Conservation (phyloP, 2,329 filamentous ascomycete genomes). For the Neopestalotiopsis sp. region DNA sequence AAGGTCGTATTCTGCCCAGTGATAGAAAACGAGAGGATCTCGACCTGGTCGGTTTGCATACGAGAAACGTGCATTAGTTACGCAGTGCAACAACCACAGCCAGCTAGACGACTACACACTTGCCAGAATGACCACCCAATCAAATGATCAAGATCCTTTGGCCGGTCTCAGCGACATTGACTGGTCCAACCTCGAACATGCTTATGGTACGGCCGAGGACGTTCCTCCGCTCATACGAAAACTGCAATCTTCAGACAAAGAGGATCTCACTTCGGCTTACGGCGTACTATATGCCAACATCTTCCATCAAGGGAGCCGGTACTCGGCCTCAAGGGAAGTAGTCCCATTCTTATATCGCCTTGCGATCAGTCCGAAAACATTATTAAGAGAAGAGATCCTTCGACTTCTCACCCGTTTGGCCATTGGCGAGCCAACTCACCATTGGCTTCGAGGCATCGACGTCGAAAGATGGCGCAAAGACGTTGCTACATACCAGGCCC, state of each 20-base stretch:
- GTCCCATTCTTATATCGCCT: slow-evolving; percentile 1
- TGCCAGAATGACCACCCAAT: background rate
- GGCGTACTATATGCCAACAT: background rate
- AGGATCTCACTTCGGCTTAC: background rate
- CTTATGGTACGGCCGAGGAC: background rate
- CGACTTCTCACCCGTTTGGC: background rate
- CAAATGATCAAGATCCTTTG: background rate
- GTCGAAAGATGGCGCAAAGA: background rate
- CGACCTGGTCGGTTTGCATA: background rate
- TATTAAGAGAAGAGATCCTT: background rate
- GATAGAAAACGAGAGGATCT: background rate
- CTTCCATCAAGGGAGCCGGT: background rate
- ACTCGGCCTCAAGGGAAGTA: background rate
- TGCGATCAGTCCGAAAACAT: background rate
- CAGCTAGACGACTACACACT: background rate
- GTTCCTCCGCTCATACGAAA: background rate
- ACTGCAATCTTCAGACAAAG: background rate
- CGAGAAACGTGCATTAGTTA: background rate
- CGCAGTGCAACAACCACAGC: background rate
- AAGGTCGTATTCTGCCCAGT: background rate
- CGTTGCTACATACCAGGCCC: background rate
- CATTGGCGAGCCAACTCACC: background rate
- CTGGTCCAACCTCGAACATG: background rate
- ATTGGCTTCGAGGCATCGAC: background rate
- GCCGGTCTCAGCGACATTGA: background rate